Conservation (phyloP, 2,329 filamentous ascomycete genomes). For the Talaromyces verruculosus region DNA sequence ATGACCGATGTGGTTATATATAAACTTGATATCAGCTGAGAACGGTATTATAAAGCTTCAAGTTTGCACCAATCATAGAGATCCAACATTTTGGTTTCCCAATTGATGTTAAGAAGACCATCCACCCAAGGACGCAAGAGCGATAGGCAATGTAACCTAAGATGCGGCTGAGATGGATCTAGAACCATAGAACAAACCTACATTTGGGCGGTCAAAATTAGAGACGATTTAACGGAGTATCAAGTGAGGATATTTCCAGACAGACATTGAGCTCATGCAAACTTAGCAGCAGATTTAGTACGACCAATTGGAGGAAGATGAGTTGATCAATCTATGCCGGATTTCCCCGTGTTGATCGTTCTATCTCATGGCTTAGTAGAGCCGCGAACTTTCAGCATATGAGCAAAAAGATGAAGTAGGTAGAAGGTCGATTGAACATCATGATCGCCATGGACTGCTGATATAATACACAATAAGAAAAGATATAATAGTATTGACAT, state of each 20-base stretch:
- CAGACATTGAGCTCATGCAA: neutral
- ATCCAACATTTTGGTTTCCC: neutral
- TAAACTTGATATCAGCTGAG: neutral
- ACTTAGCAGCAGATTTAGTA: neutral
- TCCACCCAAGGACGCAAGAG: neutral
- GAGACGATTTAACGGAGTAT: no score
- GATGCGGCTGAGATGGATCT: neutral
- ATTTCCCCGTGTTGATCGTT: neutral
- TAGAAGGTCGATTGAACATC: neutral
- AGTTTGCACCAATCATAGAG: neutral
- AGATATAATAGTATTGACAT: conserved; percentile 19
- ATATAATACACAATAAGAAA: conserved; percentile 22
- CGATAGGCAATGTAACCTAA: neutral
- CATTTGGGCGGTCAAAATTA: no score
- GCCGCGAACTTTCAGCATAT: neutral
- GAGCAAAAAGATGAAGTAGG: neutral
- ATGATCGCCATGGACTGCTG: conserved; percentile 15
- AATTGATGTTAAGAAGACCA: neutral
- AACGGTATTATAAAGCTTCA: neutral
- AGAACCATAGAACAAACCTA: neutral
- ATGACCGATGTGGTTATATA: neutral
- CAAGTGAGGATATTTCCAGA: no score
- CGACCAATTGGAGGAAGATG: neutral
- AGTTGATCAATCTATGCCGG: neutral
- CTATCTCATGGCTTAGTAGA: neutral